Percentiles rank a stretch among this genome's conserved stretches.
phyloP scores from a whole-genome alignment of 352 stramenopile genomes.

The Phytopythium kandeliae region DNA sequence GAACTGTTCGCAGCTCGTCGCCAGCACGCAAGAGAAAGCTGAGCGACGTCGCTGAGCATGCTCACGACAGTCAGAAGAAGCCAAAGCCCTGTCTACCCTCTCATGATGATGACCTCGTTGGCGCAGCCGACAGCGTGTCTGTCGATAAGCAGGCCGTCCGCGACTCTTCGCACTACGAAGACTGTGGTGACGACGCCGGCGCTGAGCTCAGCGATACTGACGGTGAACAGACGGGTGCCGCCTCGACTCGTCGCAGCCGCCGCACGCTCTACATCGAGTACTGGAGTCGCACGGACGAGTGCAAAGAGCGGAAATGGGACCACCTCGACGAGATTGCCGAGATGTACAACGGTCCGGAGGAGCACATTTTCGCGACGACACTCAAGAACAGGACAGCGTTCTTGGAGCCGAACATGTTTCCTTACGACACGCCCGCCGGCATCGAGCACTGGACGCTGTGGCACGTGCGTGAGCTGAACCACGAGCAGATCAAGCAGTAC shows the following conservation, averaged over 20 bases:
- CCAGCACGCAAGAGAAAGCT: constrained; percentile 59
- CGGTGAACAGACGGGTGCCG: constrained; percentile 46
- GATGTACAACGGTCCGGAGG: constrained; percentile 69
- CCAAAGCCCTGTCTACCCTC: constrained; percentile 20
- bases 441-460: constrained; percentile 89
- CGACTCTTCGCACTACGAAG: neutral
- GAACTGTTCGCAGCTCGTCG: constrained; percentile 47
- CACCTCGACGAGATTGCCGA: constrained; percentile 78
- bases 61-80: constrained; percentile 26
- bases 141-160: constrained; percentile 4
- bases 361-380: constrained; percentile 80
- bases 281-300: constrained; percentile 84
- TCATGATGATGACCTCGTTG: constrained; percentile 36
- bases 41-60: constrained; percentile 22
- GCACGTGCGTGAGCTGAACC: constrained; percentile 68
- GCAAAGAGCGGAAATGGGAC: constrained; percentile 87
- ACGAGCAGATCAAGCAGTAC: constrained; percentile 84
- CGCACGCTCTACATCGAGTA: constrained; percentile 86
- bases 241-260: constrained; percentile 27
- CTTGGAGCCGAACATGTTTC: constrained; percentile 89
- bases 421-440: constrained; percentile 81
- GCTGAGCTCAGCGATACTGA: constrained; percentile 29
- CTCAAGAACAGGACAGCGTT: constrained; percentile 76
- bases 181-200: constrained; percentile 17
- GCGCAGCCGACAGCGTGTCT: constrained; percentile 12